These are phyloP conservation scores for Annona cherimola DNA, from an alignment of 164 flowering plant species.

Conservation along the genomic window DNA sequence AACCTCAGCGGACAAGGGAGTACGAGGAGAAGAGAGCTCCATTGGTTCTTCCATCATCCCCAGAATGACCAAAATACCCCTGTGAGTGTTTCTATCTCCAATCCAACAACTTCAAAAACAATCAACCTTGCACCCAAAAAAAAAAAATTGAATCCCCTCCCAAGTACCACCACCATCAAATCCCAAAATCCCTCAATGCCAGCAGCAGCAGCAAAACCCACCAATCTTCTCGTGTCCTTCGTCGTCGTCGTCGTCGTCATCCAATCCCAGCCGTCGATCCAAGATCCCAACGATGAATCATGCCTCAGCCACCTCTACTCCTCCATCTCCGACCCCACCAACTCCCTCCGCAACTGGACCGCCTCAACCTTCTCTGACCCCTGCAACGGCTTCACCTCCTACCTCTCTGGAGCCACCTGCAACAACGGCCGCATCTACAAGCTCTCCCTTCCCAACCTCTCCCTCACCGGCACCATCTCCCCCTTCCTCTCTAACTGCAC, in stretches of 20 bases:
- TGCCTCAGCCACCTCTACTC: constrained; percentile 52
- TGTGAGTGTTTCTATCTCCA: background rate
- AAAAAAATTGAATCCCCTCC: too few species aligned
- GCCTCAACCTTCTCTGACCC: constrained; percentile 54
- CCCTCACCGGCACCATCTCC: constrained; percentile 69
- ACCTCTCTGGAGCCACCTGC: constrained; percentile 79
- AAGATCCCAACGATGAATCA: constrained; percentile 77
- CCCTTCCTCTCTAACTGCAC: constrained; percentile 83
- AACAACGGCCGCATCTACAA: constrained; percentile 97
- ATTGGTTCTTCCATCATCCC: background rate
- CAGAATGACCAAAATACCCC: background rate
- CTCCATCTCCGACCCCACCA: constrained; percentile 56
- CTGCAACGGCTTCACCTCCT: constrained; percentile 76
- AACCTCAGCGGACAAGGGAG: background rate
- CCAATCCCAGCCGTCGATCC: background rate
- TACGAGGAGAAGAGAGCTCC: background rate
- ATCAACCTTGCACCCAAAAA: too few species aligned
- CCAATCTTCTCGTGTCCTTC: background rate
- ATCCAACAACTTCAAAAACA: background rate
- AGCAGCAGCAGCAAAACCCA: background rate
- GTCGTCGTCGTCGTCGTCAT: constrained; percentile 1
- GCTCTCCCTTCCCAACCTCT: constrained; percentile 63
- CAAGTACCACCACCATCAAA: background rate
- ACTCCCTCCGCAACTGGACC: constrained; percentile 72
- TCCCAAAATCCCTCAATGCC: background rate